Conservation (phyloP, 225 moss, liverwort and hornwort genomes). For the Ulota crispa region DNA sequence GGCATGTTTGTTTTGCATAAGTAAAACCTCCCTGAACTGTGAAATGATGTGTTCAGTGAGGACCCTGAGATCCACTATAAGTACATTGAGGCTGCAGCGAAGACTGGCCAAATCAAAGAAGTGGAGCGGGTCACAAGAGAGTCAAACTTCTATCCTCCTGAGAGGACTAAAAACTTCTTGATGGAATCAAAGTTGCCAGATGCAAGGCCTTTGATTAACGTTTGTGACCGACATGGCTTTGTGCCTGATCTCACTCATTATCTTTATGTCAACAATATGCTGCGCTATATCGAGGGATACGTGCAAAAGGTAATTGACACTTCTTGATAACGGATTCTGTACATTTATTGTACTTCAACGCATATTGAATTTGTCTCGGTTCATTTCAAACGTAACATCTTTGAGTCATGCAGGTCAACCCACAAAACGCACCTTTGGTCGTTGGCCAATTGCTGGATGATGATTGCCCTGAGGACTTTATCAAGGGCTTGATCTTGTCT, state of each 20-base stretch:
- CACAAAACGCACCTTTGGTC: conserved; percentile 87
- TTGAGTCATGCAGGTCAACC: conserved; percentile 72
- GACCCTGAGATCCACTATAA: conserved; percentile 99
- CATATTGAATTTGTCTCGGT: conserved; percentile 2
- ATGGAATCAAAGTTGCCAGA: conserved; percentile 99
- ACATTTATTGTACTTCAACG: neutral
- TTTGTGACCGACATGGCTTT: conserved; percentile 97
- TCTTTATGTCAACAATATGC: conserved; percentile 92
- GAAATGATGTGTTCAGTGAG: conserved; percentile 62
- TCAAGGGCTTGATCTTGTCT: conserved; percentile 93
- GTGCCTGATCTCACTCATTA: conserved; percentile 99
- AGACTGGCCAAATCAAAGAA: conserved; percentile 99
- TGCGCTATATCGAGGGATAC: conserved; percentile 98
- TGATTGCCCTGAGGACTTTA: conserved; percentile 97
- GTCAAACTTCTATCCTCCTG: conserved; percentile 95
- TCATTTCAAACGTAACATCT: conserved; percentile 8
- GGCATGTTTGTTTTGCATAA: conserved; percentile 10
- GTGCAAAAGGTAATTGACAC: conserved; percentile 79
- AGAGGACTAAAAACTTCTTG: conserved; percentile 96
- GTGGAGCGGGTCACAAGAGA: conserved; percentile 98
- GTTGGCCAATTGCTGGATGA: conserved; percentile 99
- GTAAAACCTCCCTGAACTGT: conserved; percentile 16
- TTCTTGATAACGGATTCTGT: conserved; percentile 12
- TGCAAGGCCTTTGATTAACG: conserved; percentile 95
- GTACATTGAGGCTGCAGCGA: conserved; percentile 98